These are phyloP conservation scores for Trametes elegans DNA, from an alignment of 768 basidiomycete genomes.

Conservation along the genomic window DNA sequence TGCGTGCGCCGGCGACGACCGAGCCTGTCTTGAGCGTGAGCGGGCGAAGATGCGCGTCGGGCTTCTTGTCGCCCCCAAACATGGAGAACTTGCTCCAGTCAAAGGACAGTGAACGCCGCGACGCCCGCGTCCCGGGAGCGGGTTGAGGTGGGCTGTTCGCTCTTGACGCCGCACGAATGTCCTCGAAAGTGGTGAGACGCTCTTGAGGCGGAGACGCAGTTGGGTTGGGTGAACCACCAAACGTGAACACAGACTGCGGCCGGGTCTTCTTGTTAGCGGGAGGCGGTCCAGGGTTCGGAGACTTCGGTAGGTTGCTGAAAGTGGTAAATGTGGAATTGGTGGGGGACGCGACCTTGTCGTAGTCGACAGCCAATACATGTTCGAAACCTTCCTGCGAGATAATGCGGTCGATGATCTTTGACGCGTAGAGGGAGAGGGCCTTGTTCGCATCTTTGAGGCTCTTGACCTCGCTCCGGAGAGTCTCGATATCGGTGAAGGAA, in stretches of 20 bases:
- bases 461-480: slow-evolving; percentile 85
- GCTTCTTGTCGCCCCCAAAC: slow-evolving; percentile 65
- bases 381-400: slow-evolving; percentile 97
- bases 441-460: slow-evolving; percentile 94
- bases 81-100: slow-evolving; percentile 82
- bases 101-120: slow-evolving; percentile 79
- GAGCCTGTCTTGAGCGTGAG: slow-evolving; percentile 69
- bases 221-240: slow-evolving; percentile 20
- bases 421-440: slow-evolving; percentile 90
- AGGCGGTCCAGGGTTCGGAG: slow-evolving; percentile 24
- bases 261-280: slow-evolving; percentile 43
- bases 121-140: slow-evolving; percentile 32
- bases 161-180: slow-evolving; percentile 19
- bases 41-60: slow-evolving; percentile 57
- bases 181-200: slow-evolving; percentile 34
- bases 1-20: slow-evolving; percentile 63
- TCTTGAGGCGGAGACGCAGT: slow-evolving; percentile 31
- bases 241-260: slow-evolving; percentile 58
- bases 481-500: slow-evolving; percentile 60
- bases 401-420: slow-evolving; percentile 97
- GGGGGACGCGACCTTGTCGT: slow-evolving; percentile 53
- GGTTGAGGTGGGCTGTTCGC: slow-evolving; percentile 20
- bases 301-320: slow-evolving; percentile 25
- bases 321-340: slow-evolving; percentile 40
- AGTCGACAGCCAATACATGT: slow-evolving; percentile 93